These are phyloP conservation scores for Ophidiomyces ophidiicola DNA, from an alignment of 2,329 filamentous ascomycete species.

Conservation along the genomic window DNA sequence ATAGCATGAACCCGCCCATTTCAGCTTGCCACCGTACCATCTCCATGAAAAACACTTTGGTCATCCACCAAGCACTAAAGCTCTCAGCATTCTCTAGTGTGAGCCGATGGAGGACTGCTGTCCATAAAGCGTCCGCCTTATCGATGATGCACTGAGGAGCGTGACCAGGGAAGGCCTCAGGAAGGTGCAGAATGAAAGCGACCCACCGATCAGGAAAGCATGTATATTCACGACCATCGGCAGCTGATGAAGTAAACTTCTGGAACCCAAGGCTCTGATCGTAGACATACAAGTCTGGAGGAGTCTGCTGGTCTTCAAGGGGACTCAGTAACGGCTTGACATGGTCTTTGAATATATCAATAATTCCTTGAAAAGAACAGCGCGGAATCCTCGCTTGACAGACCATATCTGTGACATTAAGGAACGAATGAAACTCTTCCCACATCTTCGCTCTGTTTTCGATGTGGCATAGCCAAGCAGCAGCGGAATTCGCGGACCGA, in stretches of 20 bases:
- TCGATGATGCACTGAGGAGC: conserved; percentile 35
- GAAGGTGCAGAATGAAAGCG: conserved; percentile 33
- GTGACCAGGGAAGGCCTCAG: conserved; percentile 31
- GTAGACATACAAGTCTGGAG: conserved; percentile 26
- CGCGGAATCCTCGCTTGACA: conserved; percentile 31
- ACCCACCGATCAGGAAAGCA: conserved; percentile 41
- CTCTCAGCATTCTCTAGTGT: conserved; percentile 35
- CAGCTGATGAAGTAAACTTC: conserved; percentile 27
- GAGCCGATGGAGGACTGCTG: conserved; percentile 33
- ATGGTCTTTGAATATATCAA: conserved; percentile 35
- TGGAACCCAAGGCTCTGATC: conserved; percentile 24
- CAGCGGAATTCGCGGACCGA: conserved; percentile 81
- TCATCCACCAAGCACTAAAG: conserved; percentile 49
- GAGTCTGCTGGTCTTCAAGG: conserved; percentile 22
- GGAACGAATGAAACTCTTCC: conserved; percentile 53
- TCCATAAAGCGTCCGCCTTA: conserved; percentile 35
- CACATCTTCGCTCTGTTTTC: conserved; percentile 94
- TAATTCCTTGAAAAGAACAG: conserved; percentile 26
- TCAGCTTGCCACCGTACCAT: conserved; percentile 85
- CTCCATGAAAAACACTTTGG: conserved; percentile 90
- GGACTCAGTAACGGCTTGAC: conserved; percentile 34
- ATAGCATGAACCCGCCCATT: conserved; percentile 72
- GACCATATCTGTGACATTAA: conserved; percentile 32
- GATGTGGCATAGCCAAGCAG: conserved; percentile 79
- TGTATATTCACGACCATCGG: conserved; percentile 28